Evolutionary conservation across 2,329 filamentous ascomycete genomes (phyloP), one percentile per base, ranked within the genome.

Genomic region (Colletotrichum sp.): DNA sequence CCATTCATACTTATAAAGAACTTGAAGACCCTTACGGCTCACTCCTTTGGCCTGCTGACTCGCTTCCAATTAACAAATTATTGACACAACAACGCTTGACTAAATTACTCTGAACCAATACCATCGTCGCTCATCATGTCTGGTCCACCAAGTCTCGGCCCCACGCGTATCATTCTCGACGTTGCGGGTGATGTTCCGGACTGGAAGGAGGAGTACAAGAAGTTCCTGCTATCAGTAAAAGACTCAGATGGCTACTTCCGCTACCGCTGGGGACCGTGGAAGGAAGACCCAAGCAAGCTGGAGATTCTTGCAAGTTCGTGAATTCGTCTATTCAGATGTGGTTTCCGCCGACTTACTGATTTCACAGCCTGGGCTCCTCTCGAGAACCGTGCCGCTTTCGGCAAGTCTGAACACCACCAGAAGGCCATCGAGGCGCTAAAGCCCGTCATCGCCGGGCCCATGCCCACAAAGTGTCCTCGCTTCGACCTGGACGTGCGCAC

Each of bases 241-340:
- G 74, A 69, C 4, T 75, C 74, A 0, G 70, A 75, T 3, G 74
- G 64, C 4, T 75, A 75, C n/a, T 75, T 75, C 48, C 74, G 74
- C n/a, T 75, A 75, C 12, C 70, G 74, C 24, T 75, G 74, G 74
- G 74, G 74, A 3, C 74, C 70, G 3, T 75, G 74, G 70, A 68
- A 75, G 32, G 74, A 75, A 21, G 57, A 75, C 14, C 59, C 36
- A 4, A 60, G 28, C 64, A 75, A 75, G 10, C 10, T 75, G 28
- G 74, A 75, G 12, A 75, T 75, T 14, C 9, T 75, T 0, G 74
- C 74, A 8, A 69, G 74, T 75, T 34, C 14, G 73, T 69, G 9
- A 13, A 6, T 4, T 30, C 3, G 8, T 16, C 10, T 7, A 4
- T 16, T 6, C 43, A 18, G 9, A 9, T 8, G 9, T 24, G 13